phyloP scores from a whole-genome alignment of 192 early-diverging fungal genomes.

The Oehlia diaphana region DNA sequence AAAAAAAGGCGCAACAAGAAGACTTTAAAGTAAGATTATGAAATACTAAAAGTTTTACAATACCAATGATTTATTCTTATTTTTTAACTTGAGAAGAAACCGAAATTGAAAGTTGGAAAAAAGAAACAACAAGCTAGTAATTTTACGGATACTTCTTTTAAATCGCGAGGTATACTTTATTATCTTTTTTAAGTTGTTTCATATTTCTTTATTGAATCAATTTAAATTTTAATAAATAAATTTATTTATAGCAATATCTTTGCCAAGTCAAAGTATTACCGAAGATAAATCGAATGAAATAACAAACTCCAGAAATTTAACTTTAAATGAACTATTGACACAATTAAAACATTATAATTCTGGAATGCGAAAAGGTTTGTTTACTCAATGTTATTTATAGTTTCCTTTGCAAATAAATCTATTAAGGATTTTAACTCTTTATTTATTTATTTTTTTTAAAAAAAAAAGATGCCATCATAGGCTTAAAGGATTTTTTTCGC shows the following conservation, averaged over 20 bases:
- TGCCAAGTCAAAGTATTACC: constrained; percentile 78
- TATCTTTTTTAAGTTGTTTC: background rate
- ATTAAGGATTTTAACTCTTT: no score
- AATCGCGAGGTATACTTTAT: constrained; percentile 58
- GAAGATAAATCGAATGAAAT: constrained; percentile 72
- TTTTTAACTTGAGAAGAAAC: constrained; percentile 57
- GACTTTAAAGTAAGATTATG: constrained; percentile 27
- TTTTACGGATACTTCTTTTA: constrained; percentile 83
- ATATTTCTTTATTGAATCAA: background rate
- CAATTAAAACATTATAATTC: constrained; percentile 81
- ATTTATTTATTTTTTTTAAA: background rate
- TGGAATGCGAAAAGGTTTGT: constrained; percentile 47
- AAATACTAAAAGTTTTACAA: background rate
- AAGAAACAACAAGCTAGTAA: constrained; percentile 74
- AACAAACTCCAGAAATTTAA: constrained; percentile 77
- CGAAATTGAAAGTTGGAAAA: constrained; percentile 90
- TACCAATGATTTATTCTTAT: background rate
- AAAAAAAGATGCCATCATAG: constrained; percentile 47
- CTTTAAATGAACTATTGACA: constrained; percentile 70
- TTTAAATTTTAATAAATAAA: background rate
- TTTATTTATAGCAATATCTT: constrained; percentile 57
- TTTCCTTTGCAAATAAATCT: no score
- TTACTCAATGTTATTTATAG: background rate
- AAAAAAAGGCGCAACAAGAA: constrained; percentile 17
- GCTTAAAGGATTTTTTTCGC: constrained; percentile 49